phyloP scores from a whole-genome alignment of 768 basidiomycete genomes.

The Pleurotus ostreatus region DNA sequence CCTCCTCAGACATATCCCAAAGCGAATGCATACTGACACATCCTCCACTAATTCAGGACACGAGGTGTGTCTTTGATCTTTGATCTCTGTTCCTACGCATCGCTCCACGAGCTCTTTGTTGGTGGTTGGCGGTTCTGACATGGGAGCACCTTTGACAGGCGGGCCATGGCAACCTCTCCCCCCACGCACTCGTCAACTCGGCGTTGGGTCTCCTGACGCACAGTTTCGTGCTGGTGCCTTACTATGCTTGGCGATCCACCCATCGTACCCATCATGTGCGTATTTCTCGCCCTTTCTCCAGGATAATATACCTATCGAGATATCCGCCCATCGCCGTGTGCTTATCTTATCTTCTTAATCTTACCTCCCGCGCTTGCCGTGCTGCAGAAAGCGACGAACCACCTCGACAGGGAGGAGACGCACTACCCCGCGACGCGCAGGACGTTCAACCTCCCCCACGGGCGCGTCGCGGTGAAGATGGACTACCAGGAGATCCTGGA shows the following conservation, averaged over 20 bases:
- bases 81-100: background rate
- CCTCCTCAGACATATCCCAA: background rate
- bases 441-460: constrained; percentile 40
- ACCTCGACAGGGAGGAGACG: constrained; percentile 72
- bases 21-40: background rate
- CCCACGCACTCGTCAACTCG: constrained; percentile 30
- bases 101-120: too few species aligned
- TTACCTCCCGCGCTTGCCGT: too few species aligned
- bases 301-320: too few species aligned
- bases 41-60: constrained; percentile 27
- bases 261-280: constrained; percentile 63
- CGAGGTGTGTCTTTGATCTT: constrained; percentile 26
- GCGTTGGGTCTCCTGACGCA: constrained; percentile 38
- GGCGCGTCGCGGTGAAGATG: constrained; percentile 32
- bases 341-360: too few species aligned
- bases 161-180: constrained; percentile 46
- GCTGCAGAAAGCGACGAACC: constrained; percentile 38
- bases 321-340: too few species aligned
- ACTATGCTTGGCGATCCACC: constrained; percentile 66
- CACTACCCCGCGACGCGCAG: constrained; percentile 48
- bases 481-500: constrained; percentile 45
- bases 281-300: background rate
- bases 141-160: constrained; percentile 25
- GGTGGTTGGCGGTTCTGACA: background rate
- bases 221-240: constrained; percentile 47